These are phyloP conservation scores for Vitis hybrid DNA, from an alignment of 177 flowering plant species.

Conservation along the genomic window DNA sequence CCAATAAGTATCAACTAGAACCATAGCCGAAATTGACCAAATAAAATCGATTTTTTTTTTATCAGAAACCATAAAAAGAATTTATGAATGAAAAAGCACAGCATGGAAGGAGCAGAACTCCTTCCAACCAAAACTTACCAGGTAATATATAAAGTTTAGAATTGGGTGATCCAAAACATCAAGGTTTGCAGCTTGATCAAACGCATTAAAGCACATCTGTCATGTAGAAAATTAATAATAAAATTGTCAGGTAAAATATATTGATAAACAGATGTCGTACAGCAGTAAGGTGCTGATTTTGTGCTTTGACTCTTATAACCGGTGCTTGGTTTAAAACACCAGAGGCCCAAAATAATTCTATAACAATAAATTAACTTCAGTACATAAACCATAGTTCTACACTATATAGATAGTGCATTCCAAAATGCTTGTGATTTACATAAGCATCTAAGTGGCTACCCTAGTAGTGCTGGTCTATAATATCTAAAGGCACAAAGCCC, in stretches of 20 bases:
- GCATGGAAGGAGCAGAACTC: too few relatives aligned
- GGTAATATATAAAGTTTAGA: constrained; percentile 73
- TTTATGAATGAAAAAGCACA: background rate
- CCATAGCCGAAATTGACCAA: too few relatives aligned
- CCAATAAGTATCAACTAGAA: too few relatives aligned
- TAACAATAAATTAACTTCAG: too few relatives aligned
- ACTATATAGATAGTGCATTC: too few relatives aligned
- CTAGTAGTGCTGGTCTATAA: too few relatives aligned
- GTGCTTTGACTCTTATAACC: background rate
- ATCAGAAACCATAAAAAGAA: background rate
- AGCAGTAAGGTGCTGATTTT: background rate
- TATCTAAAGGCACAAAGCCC: too few relatives aligned
- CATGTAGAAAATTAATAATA: constrained; percentile 5
- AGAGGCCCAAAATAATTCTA: background rate
- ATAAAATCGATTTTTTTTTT: background rate
- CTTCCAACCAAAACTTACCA: constrained; percentile 47
- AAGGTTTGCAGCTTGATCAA: constrained; percentile 81
- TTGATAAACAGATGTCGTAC: background rate
- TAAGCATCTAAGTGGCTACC: too few relatives aligned
- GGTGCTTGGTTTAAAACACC: background rate
- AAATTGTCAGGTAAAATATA: background rate
- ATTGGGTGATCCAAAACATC: constrained; percentile 91
- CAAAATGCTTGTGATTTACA: too few relatives aligned
- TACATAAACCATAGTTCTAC: too few relatives aligned
- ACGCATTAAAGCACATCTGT: constrained; percentile 92